Percentiles rank a stretch among this genome's conserved stretches.
phyloP scores from a whole-genome alignment of 805 yeast species.

The Candida coquimbonensis region DNA sequence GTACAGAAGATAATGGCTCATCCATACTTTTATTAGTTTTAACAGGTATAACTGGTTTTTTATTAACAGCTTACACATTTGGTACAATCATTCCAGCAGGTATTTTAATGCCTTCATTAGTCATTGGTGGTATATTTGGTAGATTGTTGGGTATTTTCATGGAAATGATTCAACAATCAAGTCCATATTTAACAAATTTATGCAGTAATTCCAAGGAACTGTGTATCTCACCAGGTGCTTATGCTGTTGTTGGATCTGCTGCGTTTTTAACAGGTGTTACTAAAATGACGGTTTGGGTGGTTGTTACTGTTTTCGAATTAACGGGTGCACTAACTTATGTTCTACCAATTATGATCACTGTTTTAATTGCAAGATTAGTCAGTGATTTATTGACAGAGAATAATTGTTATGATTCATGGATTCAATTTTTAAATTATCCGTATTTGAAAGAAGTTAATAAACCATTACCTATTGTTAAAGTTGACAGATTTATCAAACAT shows the following conservation, averaged over 20 bases:
- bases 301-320: conserved; percentile 72
- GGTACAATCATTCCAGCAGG: conserved; percentile 70
- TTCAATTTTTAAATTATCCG: conserved; percentile 33
- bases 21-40: conserved; percentile 8
- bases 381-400: conserved; percentile 53
- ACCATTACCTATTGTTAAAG: conserved; percentile 32
- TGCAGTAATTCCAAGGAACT: conserved; percentile 37
- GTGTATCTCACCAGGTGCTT: conserved; percentile 79
- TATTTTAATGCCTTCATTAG: conserved; percentile 54
- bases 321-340: conserved; percentile 84
- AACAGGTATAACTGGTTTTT: conserved; percentile 39
- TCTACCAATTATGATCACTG: conserved; percentile 80
- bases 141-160: conserved; percentile 47
- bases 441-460: conserved; percentile 34
- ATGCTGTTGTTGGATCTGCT: conserved; percentile 86
- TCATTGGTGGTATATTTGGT: conserved; percentile 55
- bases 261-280: conserved; percentile 77
- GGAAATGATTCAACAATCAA: conserved; percentile 37
- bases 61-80: conserved; percentile 61
- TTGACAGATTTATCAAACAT: conserved; percentile 30
- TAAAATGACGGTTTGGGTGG: conserved; percentile 71
- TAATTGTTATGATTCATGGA: conserved; percentile 63
- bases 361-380: conserved; percentile 65
- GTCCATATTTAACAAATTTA: conserved; percentile 29
- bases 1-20: conserved; percentile 11